Percentiles rank a stretch among this genome's conserved stretches.
Evolutionary conservation across 1,284 basidiomycete genomes (phyloP).

Genomic region (Leccinum pachyderme): DNA sequence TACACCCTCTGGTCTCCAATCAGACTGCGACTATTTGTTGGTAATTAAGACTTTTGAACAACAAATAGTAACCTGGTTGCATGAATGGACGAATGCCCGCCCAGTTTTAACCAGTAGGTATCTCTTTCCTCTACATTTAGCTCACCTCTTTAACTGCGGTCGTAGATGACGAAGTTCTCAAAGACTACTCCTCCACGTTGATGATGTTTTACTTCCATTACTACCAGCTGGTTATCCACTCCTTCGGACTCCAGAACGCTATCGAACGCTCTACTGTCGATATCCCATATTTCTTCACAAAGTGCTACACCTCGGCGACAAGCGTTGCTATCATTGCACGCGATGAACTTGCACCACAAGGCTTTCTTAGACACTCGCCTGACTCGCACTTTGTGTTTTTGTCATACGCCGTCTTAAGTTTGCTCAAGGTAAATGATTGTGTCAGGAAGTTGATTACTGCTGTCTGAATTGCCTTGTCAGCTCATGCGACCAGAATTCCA

Average conservation of each 20-base stretch:
- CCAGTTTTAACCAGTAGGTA: constrained; percentile 17
- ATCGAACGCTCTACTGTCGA: constrained; percentile 73
- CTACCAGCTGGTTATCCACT: constrained; percentile 84
- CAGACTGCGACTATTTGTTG: constrained; percentile 85
- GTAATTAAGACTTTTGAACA: constrained; percentile 84
- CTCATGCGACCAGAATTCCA: constrained; percentile 81
- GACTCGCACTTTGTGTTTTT: constrained; percentile 92
- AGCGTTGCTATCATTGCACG: constrained; percentile 67
- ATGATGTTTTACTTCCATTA: constrained; percentile 83
- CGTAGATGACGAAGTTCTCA: constrained; percentile 32
- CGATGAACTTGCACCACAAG: constrained; percentile 73
- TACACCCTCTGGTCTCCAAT: constrained; percentile 79
- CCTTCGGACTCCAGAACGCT: constrained; percentile 93
- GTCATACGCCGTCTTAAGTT: constrained; percentile 83
- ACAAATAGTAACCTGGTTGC: constrained; percentile 69
- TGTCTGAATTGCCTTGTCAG: constrained; percentile 38
- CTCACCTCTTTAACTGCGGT: constrained; percentile 6
- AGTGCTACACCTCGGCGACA: constrained; percentile 77
- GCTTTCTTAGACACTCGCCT: constrained; percentile 81
- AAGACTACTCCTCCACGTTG: constrained; percentile 52
- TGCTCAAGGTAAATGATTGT: constrained; percentile 69
- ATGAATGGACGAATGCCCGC: constrained; percentile 52
- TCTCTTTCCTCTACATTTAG: background rate
- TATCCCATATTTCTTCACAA: constrained; percentile 84
- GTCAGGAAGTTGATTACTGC: background rate